Evolutionary conservation across 1,139 yeast species (phyloP).

Genomic region (Lizanozyma gosingica): DNA sequence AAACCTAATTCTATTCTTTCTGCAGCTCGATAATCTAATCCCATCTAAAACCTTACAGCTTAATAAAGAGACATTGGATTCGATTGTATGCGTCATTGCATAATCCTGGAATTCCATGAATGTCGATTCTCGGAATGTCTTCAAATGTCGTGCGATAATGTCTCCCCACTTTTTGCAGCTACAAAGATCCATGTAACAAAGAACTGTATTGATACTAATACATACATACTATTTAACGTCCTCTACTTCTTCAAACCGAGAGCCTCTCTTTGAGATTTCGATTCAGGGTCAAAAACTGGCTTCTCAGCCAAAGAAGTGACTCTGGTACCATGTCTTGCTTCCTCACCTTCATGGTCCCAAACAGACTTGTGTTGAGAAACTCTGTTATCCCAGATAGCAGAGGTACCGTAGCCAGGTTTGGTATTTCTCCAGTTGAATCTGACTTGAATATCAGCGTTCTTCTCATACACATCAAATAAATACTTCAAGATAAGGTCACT

Average conservation of each 20-base stretch:
- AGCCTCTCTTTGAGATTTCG: constrained; percentile 48
- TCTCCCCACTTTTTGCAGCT: too few species aligned
- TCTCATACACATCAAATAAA: constrained; percentile 24
- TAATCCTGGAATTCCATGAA: too few species aligned
- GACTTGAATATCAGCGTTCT: constrained; percentile 37
- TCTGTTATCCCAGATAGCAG: constrained; percentile 55
- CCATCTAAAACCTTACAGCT: too few species aligned
- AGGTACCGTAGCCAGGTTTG: constrained; percentile 40
- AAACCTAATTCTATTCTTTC: too few species aligned
- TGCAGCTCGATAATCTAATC: too few species aligned
- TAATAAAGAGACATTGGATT: too few species aligned
- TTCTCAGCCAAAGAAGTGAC: constrained; percentile 50
- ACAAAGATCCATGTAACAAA: too few species aligned
- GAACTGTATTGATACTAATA: too few species aligned
- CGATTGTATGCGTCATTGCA: too few species aligned
- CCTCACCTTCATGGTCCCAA: constrained; percentile 43
- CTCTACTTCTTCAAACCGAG: constrained; percentile 29
- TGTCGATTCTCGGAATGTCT: too few species aligned
- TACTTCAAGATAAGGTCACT: constrained; percentile 23
- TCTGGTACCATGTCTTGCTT: constrained; percentile 49
- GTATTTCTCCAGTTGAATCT: constrained; percentile 47
- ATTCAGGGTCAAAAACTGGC: constrained; percentile 42
- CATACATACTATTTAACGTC: too few species aligned
- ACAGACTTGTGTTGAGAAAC: constrained; percentile 42
- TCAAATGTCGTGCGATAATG: too few species aligned